Conservation (phyloP, 1,284 basidiomycete species). For the Apiotrichum mycotoxinovorans region DNA sequence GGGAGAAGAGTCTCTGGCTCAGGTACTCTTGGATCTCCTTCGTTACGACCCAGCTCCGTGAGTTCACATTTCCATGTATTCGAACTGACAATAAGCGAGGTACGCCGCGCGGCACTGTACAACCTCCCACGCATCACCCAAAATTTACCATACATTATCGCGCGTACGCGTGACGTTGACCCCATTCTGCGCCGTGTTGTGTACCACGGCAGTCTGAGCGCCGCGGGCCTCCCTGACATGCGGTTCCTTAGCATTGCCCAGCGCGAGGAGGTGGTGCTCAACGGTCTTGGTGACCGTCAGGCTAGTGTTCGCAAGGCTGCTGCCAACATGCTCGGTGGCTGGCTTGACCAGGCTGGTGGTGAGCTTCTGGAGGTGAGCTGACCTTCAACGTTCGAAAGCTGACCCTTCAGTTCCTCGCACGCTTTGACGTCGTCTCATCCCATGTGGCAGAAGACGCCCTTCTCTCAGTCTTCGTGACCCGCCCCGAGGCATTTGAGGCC, state of each 20-base stretch:
- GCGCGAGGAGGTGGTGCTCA: conserved; percentile 70
- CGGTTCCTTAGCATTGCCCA: conserved; percentile 68
- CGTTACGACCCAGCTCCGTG: conserved; percentile 74
- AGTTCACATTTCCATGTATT: conserved; percentile 41
- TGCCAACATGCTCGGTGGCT: conserved; percentile 68
- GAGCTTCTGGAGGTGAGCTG: conserved; percentile 51
- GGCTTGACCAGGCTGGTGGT: conserved; percentile 63
- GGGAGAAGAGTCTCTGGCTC: conserved; percentile 62
- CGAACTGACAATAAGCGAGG: conserved; percentile 61
- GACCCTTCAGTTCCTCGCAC: conserved; percentile 55
- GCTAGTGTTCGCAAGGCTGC: conserved; percentile 74
- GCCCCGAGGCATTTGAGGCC: conserved; percentile 60
- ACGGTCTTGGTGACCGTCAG: conserved; percentile 85
- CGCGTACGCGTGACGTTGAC: conserved; percentile 81
- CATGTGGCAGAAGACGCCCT: conserved; percentile 66
- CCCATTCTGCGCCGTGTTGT: conserved; percentile 74
- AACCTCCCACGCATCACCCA: conserved; percentile 65
- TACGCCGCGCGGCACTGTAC: conserved; percentile 79
- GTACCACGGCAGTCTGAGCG: conserved; percentile 62
- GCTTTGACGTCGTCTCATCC: conserved; percentile 62
- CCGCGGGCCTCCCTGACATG: conserved; percentile 60
- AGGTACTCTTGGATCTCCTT: conserved; percentile 69
- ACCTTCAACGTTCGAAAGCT: conserved; percentile 16
- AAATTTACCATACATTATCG: conserved; percentile 67
- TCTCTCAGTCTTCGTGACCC: conserved; percentile 61